Conservation (phyloP, 768 basidiomycete species). For the Mycena capillaripes region DNA sequence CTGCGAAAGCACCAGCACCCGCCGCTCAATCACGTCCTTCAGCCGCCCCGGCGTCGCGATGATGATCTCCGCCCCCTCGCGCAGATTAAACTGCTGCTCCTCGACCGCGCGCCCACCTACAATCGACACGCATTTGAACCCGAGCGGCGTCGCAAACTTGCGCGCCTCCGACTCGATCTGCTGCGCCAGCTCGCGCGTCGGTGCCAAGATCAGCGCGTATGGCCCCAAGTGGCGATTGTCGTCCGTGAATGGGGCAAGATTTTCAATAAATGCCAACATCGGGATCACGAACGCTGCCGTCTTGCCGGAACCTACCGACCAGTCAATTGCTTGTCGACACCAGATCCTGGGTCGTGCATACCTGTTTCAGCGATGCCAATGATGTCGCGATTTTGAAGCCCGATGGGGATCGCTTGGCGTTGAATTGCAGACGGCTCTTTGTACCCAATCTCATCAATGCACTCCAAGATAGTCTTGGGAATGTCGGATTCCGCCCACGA, state of each 20-base stretch:
- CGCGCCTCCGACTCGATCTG: slow-evolving; percentile 95
- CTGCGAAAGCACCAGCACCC: slow-evolving; percentile 95
- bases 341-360: slow-evolving; percentile 48
- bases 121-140: slow-evolving; percentile 96
- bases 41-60: slow-evolving; percentile 99
- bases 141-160: slow-evolving; percentile 92
- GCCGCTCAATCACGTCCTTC: slow-evolving; percentile 97
- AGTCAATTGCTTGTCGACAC: slow-evolving; percentile 17
- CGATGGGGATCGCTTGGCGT: slow-evolving; percentile 99
- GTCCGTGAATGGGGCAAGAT: slow-evolving; percentile 88
- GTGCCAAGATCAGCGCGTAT: slow-evolving; percentile 92
- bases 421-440: slow-evolving; percentile 98
- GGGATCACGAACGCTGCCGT: slow-evolving; percentile 99
- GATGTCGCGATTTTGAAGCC: slow-evolving; percentile 94
- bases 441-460: slow-evolving; percentile 94
- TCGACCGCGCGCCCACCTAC: slow-evolving; percentile 98
- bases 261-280: slow-evolving; percentile 95
- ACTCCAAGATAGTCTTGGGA: slow-evolving; percentile 80
- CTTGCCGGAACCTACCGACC: slow-evolving; percentile 90
- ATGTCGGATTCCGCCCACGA: slow-evolving; percentile 93
- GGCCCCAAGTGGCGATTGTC: slow-evolving; percentile 96
- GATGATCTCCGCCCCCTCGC: slow-evolving; percentile 98
- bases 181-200: slow-evolving; percentile 98
- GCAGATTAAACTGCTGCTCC: slow-evolving; percentile 97
- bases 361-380: slow-evolving; percentile 99